phyloP scores from a whole-genome alignment of 2,329 filamentous ascomycete species.

The Ascochyta lentis region DNA sequence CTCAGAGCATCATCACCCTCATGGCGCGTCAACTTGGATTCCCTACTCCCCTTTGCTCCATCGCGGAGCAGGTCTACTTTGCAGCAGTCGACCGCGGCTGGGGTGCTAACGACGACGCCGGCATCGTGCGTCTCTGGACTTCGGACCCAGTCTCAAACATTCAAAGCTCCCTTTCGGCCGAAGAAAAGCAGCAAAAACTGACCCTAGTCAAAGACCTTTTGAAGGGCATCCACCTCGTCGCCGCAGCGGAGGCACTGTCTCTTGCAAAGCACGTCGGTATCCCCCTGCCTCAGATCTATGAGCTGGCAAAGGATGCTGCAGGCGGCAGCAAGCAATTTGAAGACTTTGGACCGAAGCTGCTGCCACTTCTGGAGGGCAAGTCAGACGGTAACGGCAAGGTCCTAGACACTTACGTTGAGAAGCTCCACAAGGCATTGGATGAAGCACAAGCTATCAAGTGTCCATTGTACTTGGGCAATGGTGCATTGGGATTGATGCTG shows the following conservation, averaged over 20 bases:
- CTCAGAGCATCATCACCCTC: constrained; percentile 69
- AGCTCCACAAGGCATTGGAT: constrained; percentile 38
- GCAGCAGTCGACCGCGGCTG: constrained; percentile 65
- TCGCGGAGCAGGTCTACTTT: constrained; percentile 71
- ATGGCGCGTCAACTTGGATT: constrained; percentile 66
- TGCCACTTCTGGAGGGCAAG: constrained; percentile 41
- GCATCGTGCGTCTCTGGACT: constrained; percentile 62
- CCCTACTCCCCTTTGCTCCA: constrained; percentile 65
- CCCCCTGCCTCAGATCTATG: constrained; percentile 47
- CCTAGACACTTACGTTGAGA: constrained; percentile 29
- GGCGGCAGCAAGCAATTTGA: constrained; percentile 48
- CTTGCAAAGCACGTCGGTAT: constrained; percentile 48
- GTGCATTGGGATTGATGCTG: constrained; percentile 41
- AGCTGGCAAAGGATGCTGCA: constrained; percentile 46
- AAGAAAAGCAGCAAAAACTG: constrained; percentile 40
- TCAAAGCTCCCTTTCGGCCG: constrained; percentile 26
- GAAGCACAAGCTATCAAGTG: constrained; percentile 46
- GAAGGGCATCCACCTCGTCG: constrained; percentile 44
- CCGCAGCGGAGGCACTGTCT: constrained; percentile 48
- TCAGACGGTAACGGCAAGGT: constrained; percentile 24
- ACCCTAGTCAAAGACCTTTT: constrained; percentile 47
- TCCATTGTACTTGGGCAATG: constrained; percentile 42
- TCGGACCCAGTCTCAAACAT: constrained; percentile 48
- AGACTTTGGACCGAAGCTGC: constrained; percentile 40
- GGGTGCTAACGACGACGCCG: constrained; percentile 61